A percentile compares a stretch with the other conserved stretches of the same genome.
Conservation (phyloP, 2,329 filamentous ascomycete species). For the Stachybotrys elegans region DNA sequence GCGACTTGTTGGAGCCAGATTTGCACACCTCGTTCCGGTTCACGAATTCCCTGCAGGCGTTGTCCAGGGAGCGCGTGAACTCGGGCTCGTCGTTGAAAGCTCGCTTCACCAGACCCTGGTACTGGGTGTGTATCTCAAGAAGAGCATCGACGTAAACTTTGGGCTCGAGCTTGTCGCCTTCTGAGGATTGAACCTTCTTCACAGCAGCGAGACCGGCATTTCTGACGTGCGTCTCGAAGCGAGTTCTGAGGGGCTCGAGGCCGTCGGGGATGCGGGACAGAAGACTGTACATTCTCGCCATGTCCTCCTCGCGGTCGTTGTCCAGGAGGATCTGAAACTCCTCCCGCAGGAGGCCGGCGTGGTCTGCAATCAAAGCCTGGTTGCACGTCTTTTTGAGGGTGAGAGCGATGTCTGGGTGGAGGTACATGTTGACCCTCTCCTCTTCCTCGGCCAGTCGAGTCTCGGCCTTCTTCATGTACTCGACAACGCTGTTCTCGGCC, state of each 20-base stretch:
- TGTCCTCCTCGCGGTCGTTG: conserved; percentile 90
- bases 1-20: conserved; percentile 86
- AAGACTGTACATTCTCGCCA: conserved; percentile 93
- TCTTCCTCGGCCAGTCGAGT: conserved; percentile 85
- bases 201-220: conserved; percentile 85
- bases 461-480: conserved; percentile 99
- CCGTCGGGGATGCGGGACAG: conserved; percentile 86
- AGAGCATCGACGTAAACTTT: conserved; percentile 96
- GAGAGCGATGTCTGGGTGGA: conserved; percentile 83
- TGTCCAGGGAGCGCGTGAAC: conserved; percentile 92
- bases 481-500: conserved; percentile 93
- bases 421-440: conserved; percentile 84
- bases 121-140: conserved; percentile 89
- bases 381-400: conserved; percentile 85
- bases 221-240: conserved; percentile 88
- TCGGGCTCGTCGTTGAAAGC: conserved; percentile 95
- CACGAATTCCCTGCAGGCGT: conserved; percentile 95
- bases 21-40: conserved; percentile 97
- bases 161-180: conserved; percentile 86
- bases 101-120: conserved; percentile 83
- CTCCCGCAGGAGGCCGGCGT: conserved; percentile 79
- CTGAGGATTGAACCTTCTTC: conserved; percentile 79
- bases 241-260: conserved; percentile 77
- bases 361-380: conserved; percentile 81
- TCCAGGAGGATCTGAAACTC: conserved; percentile 94